These are phyloP conservation scores for Cystobasidium pallidum DNA, from an alignment of 1,284 basidiomycete species.

Conservation along the genomic window DNA sequence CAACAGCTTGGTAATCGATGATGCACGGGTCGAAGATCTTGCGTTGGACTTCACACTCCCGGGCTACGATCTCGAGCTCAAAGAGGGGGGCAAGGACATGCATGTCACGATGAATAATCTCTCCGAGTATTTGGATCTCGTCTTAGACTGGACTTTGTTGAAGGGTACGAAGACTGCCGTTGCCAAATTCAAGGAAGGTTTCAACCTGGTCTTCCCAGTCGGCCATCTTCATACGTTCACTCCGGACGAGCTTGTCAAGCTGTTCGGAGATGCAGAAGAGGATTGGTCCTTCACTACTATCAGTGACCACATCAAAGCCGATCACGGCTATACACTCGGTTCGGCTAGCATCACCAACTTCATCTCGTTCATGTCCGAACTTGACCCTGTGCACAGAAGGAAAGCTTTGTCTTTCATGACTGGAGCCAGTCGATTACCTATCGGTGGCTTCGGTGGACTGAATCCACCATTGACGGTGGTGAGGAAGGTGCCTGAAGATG, in stretches of 20 bases:
- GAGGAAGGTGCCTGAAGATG: slow-evolving; percentile 84
- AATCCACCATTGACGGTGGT: slow-evolving; percentile 95
- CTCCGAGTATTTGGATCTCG: slow-evolving; percentile 78
- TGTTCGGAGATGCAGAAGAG: slow-evolving; percentile 93
- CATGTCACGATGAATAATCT: slow-evolving; percentile 82
- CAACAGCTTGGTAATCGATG: slow-evolving; percentile 61
- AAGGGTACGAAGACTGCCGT: slow-evolving; percentile 53
- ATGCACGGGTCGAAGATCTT: slow-evolving; percentile 72
- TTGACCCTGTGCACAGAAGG: slow-evolving; percentile 72
- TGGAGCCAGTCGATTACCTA: slow-evolving; percentile 84
- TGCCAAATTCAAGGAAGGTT: slow-evolving; percentile 57
- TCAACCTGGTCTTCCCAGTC: slow-evolving; percentile 82
- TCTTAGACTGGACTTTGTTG: slow-evolving; percentile 55
- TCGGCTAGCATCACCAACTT: slow-evolving; percentile 85
- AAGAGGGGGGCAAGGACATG: slow-evolving; percentile 73
- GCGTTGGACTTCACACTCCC: slow-evolving; percentile 95
- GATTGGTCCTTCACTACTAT: slow-evolving; percentile 86
- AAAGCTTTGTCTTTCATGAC: slow-evolving; percentile 96
- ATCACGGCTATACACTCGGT: slow-evolving; percentile 96
- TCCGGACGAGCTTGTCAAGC: slow-evolving; percentile 86
- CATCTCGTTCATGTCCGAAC: slow-evolving; percentile 82
- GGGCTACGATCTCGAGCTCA: slow-evolving; percentile 83
- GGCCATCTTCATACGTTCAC: slow-evolving; percentile 88
- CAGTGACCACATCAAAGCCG: slow-evolving; percentile 87
- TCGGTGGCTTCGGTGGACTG: slow-evolving; percentile 78